These are phyloP conservation scores for Bacidia gigantensis DNA, from an alignment of 495 filamentous ascomycete genomes.

Conservation along the genomic window DNA sequence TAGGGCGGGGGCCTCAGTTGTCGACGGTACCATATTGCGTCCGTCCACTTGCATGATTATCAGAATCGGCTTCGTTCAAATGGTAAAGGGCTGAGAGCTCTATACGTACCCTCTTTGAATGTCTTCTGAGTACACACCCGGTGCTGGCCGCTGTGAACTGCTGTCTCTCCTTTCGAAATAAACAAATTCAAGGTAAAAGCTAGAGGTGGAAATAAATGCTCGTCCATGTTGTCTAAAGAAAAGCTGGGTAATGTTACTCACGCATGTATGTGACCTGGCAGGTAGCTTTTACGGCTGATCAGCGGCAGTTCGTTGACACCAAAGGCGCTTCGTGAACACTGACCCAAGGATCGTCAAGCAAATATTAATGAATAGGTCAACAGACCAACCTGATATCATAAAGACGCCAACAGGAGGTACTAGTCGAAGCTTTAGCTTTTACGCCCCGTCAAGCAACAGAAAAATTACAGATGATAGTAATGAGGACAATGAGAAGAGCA, in stretches of 20 bases:
- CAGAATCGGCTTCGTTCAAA: too few species aligned
- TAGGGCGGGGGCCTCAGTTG: too few species aligned
- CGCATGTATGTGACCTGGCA: slow-evolving; percentile 77
- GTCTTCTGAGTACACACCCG: slow-evolving; percentile 68
- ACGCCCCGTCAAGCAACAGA: background rate
- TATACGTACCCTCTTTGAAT: slow-evolving; percentile 61
- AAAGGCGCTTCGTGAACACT: background rate
- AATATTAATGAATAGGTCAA: slow-evolving; percentile 54
- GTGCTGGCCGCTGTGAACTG: slow-evolving; percentile 34
- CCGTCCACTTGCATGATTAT: too few species aligned
- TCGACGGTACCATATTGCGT: slow-evolving; percentile 23
- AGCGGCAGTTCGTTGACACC: background rate
- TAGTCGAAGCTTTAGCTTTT: slow-evolving; percentile 14
- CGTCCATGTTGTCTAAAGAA: too few species aligned
- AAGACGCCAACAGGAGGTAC: slow-evolving; percentile 53
- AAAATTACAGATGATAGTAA: slow-evolving; percentile 42
- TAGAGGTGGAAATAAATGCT: background rate
- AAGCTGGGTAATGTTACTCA: too few species aligned
- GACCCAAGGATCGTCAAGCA: slow-evolving; percentile 47
- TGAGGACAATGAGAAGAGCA: slow-evolving; percentile 36
- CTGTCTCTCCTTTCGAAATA: slow-evolving; percentile 59
- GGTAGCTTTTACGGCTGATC: slow-evolving; percentile 33
- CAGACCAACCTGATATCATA: slow-evolving; percentile 46
- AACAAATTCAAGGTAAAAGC: slow-evolving; percentile 76
- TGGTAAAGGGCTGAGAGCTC: too few species aligned